Conservation (phyloP, 805 yeast genomes). For the Candida nitratophila region DNA sequence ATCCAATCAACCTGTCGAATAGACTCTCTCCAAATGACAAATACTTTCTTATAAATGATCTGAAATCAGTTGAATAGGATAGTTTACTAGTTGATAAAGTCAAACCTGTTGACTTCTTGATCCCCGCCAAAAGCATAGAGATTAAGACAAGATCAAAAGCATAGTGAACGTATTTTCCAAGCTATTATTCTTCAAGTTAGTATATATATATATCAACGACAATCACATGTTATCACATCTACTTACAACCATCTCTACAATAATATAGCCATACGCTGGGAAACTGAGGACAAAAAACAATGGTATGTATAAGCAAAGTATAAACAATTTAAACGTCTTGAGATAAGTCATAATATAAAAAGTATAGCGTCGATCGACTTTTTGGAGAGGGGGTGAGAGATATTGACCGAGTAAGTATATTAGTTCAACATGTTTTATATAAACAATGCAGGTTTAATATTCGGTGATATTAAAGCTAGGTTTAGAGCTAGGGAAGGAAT, state of each 20-base stretch:
- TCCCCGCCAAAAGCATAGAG: conserved; percentile 79
- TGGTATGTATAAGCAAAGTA: no score
- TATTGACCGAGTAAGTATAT: no score
- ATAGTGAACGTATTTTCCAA: conserved; percentile 64
- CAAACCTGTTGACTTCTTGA: conserved; percentile 77
- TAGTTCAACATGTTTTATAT: no score
- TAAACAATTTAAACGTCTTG: no score
- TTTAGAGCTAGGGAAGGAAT: no score
- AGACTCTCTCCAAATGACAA: conserved; percentile 55
- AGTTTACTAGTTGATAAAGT: conserved; percentile 23
- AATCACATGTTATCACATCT: background rate
- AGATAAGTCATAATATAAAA: no score
- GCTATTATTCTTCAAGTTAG: conserved; percentile 16
- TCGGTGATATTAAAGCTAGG: no score
- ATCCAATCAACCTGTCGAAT: conserved; percentile 40
- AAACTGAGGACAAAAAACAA: no score
- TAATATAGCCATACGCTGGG: no score
- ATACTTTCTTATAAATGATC: conserved; percentile 38
- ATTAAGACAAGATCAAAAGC: conserved; percentile 72
- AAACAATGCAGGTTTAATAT: no score
- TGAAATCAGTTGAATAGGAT: conserved; percentile 41
- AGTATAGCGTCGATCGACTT: no score
- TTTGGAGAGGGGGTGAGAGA: no score
- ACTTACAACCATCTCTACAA: conserved; percentile 1
- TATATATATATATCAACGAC: background rate